Evolutionary conservation across 768 basidiomycete genomes (phyloP), one percentile per base, ranked within the genome.

Genomic region (Harrya chromipes): DNA sequence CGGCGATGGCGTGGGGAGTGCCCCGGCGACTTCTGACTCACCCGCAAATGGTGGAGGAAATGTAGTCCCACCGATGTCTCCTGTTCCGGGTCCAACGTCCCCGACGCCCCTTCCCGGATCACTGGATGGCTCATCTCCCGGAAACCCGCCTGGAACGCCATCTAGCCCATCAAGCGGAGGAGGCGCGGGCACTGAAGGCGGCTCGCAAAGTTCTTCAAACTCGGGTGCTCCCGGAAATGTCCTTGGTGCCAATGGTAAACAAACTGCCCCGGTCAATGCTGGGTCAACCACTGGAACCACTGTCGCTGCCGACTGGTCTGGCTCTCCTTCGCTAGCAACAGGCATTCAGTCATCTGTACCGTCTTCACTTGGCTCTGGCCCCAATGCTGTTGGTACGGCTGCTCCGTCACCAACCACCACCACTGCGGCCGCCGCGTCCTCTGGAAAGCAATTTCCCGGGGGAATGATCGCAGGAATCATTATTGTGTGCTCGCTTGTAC

Each of bases 401-500:
- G 40, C 49, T 35, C 17, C 68, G 33, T 42, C 40, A 6, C 37
- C 62, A 21, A 61, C 57, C 14, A 19, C 14, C 19, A 34, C 43
- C 11, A 36, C 54, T 23, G 39, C 39, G 13, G 42, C 55, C 6
- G 45, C 48, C 13, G 35, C 52, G 27, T 53, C 50, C n/a, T 44
- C 49, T 31, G 63, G 61, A 40, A 59, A 62, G 17, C 67, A 66
- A 11, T 36, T 79, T 3, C 74, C 81, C 4, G 59, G 54, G 0
- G 80, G 74, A 23, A 74, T 71, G 20, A 75, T 83, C 40, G 79
- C 74, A 9, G 82, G 66, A 34, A 76, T 83, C 39, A 58, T 55
- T 13, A 46, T 71, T 16, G 49, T 72, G 4, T 56, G 69, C 21
- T 47, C 58, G 21, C 21, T 76, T 19, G 50, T 62, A 38, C 41